phyloP scores from a whole-genome alignment of 2,329 filamentous ascomycete genomes.

The Exophiala oligosperma region DNA sequence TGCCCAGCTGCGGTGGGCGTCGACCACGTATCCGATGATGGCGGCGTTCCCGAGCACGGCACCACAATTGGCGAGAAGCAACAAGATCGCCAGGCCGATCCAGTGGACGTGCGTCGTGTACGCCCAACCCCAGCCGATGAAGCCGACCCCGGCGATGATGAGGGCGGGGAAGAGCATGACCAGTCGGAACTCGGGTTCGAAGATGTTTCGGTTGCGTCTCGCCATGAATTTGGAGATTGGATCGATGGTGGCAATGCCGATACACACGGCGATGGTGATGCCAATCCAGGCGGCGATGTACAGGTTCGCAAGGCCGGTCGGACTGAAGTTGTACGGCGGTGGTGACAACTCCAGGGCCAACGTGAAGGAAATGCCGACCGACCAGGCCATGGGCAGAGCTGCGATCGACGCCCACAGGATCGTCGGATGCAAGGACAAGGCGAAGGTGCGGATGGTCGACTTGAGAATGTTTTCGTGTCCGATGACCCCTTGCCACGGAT shows the following conservation, averaged over 20 bases:
- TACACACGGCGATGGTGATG: conserved; percentile 81
- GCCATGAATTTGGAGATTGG: conserved; percentile 79
- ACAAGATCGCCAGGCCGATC: conserved; percentile 91
- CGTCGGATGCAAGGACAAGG: conserved; percentile 7
- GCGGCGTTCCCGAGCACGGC: conserved; percentile 88
- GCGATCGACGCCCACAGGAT: conserved; percentile 7
- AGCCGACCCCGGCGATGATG: conserved; percentile 73
- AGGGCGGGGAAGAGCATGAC: conserved; percentile 82
- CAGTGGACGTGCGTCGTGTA: conserved; percentile 70
- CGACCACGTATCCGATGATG: conserved; percentile 90
- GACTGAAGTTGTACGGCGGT: conserved; percentile 70
- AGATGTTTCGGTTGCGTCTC: conserved; percentile 80
- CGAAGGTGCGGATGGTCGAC: conserved; percentile 3
- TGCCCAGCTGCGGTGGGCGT: conserved; percentile 88
- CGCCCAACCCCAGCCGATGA: conserved; percentile 97
- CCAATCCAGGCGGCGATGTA: conserved; percentile 89
- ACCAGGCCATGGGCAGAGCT: conserved; percentile 8
- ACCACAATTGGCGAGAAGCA: conserved; percentile 86
- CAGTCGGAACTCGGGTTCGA: conserved; percentile 89
- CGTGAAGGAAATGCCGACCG: conserved; percentile 10
- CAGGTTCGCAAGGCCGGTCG: conserved; percentile 77
- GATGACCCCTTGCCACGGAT: conserved; percentile 5
- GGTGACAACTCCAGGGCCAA: conserved; percentile 3
- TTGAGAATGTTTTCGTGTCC: conserved; percentile 5
- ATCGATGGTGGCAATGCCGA: conserved; percentile 85